Evolutionary conservation across 148 eudicot genomes (phyloP).

Genomic region (Camellia japonica): DNA sequence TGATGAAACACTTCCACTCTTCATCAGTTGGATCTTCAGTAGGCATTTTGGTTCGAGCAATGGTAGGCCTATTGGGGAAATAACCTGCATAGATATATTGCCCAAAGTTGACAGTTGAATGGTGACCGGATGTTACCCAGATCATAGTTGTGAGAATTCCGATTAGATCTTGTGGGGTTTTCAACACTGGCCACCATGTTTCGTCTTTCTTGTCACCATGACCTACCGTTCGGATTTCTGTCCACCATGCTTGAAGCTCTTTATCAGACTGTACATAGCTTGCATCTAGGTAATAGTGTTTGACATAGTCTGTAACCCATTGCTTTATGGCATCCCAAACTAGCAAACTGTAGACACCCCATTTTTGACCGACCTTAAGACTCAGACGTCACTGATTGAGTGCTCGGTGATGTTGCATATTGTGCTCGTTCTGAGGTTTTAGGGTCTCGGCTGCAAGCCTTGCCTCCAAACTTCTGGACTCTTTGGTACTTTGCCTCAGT

Average conservation of each 20-base stretch:
- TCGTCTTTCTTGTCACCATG: constrained; percentile 74
- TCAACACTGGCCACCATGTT: constrained; percentile 70
- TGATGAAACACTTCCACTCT: constrained; percentile 31
- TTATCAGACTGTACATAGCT: constrained; percentile 34
- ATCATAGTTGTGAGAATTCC: constrained; percentile 57
- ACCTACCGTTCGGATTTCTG: constrained; percentile 55
- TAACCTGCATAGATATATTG: constrained; percentile 69
- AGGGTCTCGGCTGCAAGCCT: too few relatives aligned
- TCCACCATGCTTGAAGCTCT: constrained; percentile 85
- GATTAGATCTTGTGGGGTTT: constrained; percentile 40
- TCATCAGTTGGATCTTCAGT: constrained; percentile 46
- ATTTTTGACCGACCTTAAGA: too few relatives aligned
- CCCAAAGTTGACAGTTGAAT: constrained; percentile 78
- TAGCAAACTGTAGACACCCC: too few relatives aligned
- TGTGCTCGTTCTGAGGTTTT: too few relatives aligned
- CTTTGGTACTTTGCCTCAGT: too few relatives aligned
- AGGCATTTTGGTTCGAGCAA: constrained; percentile 63
- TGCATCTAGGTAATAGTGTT: constrained; percentile 47
- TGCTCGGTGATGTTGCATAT: too few relatives aligned
- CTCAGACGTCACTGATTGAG: too few relatives aligned
- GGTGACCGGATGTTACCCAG: constrained; percentile 85
- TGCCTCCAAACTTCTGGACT: too few relatives aligned
- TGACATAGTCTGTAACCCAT: constrained; percentile 72
- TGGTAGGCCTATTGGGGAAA: constrained; percentile 68
- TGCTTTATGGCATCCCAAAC: constrained; percentile 63